These are phyloP conservation scores for Nepenthes alata DNA, from an alignment of 179 eudicot species.

Conservation along the genomic window DNA sequence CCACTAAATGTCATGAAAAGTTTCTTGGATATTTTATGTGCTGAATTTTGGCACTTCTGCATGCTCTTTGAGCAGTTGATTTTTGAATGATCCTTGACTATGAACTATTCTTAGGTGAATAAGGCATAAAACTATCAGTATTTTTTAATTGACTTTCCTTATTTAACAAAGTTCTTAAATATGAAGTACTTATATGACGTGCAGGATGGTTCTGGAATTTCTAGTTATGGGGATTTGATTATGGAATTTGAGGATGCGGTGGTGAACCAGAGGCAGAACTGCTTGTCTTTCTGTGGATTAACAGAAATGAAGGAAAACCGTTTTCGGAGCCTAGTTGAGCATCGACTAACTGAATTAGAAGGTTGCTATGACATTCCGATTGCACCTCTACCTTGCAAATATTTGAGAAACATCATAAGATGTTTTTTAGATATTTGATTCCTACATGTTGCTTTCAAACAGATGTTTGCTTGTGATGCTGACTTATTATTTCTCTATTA, in stretches of 20 bases:
- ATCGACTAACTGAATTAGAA: conserved; percentile 77
- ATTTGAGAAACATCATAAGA: not conserved
- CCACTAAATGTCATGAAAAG: no score
- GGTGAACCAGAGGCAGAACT: conserved; percentile 54
- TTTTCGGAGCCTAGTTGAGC: conserved; percentile 49
- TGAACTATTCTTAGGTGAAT: no score
- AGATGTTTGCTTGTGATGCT: not conserved
- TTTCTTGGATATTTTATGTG: no score
- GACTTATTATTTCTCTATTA: not conserved
- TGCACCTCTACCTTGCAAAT: not conserved
- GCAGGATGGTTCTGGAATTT: conserved; percentile 38
- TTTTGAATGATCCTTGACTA: no score
- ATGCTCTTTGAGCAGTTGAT: no score
- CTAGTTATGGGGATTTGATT: conserved; percentile 56
- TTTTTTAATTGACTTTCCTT: no score
- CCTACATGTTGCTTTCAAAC: no score
- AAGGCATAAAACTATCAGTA: no score
- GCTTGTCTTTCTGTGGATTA: conserved; percentile 48
- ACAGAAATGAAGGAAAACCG: conserved; percentile 50
- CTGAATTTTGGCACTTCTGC: no score
- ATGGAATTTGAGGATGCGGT: conserved; percentile 82
- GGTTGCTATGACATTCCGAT: conserved; percentile 33
- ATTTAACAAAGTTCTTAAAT: no score
- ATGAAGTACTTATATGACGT: not conserved
- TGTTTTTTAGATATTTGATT: not conserved